Evolutionary conservation across 306 rosid genomes (phyloP), one percentile per base, ranked within the genome.

Genomic region (Fagus sylvatica): DNA sequence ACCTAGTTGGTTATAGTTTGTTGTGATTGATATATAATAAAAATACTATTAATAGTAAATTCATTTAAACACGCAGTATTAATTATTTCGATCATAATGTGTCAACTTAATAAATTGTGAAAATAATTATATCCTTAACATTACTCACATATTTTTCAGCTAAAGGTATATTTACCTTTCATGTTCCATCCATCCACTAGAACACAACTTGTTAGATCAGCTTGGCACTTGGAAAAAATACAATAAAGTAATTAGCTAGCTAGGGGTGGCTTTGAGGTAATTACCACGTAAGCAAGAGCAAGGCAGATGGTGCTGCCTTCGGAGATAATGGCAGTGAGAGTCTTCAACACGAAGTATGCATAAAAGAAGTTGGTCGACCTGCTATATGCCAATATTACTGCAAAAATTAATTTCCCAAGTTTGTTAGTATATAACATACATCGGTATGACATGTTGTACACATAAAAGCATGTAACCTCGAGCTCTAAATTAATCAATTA

Each of bases 281-380:
- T 10, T 88, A 94, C 98, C 95, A 94, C 88, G 65, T 89, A 92
- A 22, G 98, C 97, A 55, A 90, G 93, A 77, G 98, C 83, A 3
- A 94, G 89, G 80, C 95, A 92, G 22, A 71, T 64, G 60, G 70
- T 46, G 79, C 88, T 57, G 61, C 91, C 91, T 19, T 92, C 97
- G 19, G 89, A 84, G 7, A 87, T 85, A 88, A 90, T 84, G 84
- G 89, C 83, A 19, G 96, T 87, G 10, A 94, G 78, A 69, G 89
- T 94, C 74, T 76, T 90, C 9, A 83, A 46, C 39, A 19, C 86
- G 71, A 81, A 90, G 78, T 89, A 90, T 0, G 89, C 93, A 37
- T 92, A 90, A 78, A 85, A 94, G 90, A 83, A 92, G 70, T 66
- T 76, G 22, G 89, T 87, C 6, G 36, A 72, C 75, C 90, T 79